Conservation (phyloP, 176 grass and related monocot genomes). For the Oryza coarctata region DNA sequence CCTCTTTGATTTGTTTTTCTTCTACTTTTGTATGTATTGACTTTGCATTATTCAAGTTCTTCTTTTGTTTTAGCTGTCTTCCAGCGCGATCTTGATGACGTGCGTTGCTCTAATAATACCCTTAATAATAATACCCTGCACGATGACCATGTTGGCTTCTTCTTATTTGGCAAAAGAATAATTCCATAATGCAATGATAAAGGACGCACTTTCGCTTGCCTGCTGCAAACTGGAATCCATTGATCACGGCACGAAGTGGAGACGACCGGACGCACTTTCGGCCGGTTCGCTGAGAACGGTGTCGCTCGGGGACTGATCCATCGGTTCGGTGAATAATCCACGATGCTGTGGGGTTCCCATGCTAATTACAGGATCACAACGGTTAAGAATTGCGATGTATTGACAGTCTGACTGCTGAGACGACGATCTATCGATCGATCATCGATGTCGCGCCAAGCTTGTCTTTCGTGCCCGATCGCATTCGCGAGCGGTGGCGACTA, state of each 20-base stretch:
- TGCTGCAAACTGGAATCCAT: slow-evolving; percentile 18
- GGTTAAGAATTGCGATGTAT: too few species aligned
- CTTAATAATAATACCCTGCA: background rate
- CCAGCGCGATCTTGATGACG: background rate
- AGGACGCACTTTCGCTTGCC: background rate
- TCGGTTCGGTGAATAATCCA: background rate
- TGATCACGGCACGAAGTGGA: background rate
- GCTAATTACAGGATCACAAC: background rate
- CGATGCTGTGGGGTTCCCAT: background rate
- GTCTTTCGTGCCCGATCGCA: background rate
- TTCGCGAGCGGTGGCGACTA: background rate
- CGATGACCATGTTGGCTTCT: background rate
- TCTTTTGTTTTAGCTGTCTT: background rate
- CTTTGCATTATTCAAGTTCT: background rate
- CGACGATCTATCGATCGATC: too few species aligned
- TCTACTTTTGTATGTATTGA: background rate
- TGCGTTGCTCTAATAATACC: background rate
- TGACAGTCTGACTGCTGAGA: background rate
- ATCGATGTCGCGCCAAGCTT: background rate
- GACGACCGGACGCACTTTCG: background rate
- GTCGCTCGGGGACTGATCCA: slow-evolving; percentile 17
- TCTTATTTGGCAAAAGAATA: slow-evolving; percentile 1
- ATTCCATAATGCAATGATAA: background rate
- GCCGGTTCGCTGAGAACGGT: background rate
- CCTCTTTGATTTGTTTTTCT: background rate